These are phyloP conservation scores for Barbarea vulgaris DNA, from an alignment of 345 rosid genomes.

Conservation along the genomic window DNA sequence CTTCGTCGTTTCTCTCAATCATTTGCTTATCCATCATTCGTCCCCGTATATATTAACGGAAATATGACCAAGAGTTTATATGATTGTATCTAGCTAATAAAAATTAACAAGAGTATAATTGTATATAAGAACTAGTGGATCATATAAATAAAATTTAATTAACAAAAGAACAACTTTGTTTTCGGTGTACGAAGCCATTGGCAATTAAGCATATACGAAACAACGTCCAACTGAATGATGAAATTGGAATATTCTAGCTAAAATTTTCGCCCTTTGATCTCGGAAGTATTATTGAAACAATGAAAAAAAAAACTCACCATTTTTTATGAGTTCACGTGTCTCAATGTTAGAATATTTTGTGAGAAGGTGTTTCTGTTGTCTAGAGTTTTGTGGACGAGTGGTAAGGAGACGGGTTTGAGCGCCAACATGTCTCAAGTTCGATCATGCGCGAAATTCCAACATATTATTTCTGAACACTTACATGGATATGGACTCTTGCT, in stretches of 20 bases:
- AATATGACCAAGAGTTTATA: neutral
- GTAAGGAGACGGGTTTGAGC: too few species aligned
- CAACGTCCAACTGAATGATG: neutral
- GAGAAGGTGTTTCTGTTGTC: too few species aligned
- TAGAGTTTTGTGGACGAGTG: too few species aligned
- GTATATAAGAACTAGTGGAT: neutral
- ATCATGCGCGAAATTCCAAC: too few species aligned
- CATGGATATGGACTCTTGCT: too few species aligned
- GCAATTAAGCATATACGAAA: neutral
- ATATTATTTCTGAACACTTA: too few species aligned
- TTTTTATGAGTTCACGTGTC: neutral
- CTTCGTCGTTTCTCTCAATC: slow-evolving; percentile 27
- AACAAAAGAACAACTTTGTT: slow-evolving; percentile 14
- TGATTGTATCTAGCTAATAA: neutral
- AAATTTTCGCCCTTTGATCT: neutral
- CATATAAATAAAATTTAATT: neutral
- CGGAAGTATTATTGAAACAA: too few species aligned
- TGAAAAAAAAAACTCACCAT: too few species aligned
- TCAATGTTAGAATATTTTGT: too few species aligned
- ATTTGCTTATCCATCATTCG: neutral
- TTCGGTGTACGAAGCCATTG: neutral
- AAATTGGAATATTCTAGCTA: neutral
- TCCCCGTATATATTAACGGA: neutral
- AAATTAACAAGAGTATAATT: neutral
- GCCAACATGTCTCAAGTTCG: too few species aligned